A percentile compares a stretch with the other conserved stretches of the same genome.
These are phyloP conservation scores for Emiliania huxleyi DNA, from an alignment of 78 protist genomes.

Conservation along the genomic window DNA sequence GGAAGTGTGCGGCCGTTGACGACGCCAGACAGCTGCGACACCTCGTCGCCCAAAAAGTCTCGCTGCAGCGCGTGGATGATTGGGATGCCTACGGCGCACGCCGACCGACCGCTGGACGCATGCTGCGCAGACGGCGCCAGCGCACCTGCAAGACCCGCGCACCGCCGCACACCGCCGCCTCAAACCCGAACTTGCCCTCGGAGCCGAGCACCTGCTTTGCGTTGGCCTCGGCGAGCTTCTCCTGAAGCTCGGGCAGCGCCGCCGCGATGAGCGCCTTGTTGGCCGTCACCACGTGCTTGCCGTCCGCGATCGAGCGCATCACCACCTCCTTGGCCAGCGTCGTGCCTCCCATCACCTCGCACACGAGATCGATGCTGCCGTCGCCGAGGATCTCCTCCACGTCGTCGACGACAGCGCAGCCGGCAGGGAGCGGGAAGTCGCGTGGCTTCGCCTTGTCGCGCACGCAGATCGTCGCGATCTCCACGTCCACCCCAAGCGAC, in stretches of 20 bases:
- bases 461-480: not conserved
- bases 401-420: not conserved
- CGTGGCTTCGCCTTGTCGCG: not conserved
- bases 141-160: too few species aligned
- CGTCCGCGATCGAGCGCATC: not conserved
- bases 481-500: not conserved
- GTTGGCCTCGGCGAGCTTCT: too few species aligned
- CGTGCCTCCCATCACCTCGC: conserved; percentile 32
- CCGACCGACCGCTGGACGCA: too few species aligned
- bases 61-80: conserved; percentile 29
- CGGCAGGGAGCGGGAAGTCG: not conserved
- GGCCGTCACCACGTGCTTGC: conserved; percentile 33
- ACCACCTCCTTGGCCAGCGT: conserved; percentile 22
- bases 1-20: too few species aligned
- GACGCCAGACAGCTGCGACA: not conserved
- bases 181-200: conserved; percentile 15
- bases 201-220: not conserved
- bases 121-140: too few species aligned
- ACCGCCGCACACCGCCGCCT: conserved; percentile 44
- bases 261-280: conserved; percentile 30
- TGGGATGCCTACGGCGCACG: too few species aligned
- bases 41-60: not conserved
- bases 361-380: not conserved
- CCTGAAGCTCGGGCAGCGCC: not conserved
- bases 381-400: not conserved